A percentile compares a stretch with the other conserved stretches of the same genome.
phyloP scores from a whole-genome alignment of 2,329 filamentous ascomycete species.

The Gyromitra esculenta region DNA sequence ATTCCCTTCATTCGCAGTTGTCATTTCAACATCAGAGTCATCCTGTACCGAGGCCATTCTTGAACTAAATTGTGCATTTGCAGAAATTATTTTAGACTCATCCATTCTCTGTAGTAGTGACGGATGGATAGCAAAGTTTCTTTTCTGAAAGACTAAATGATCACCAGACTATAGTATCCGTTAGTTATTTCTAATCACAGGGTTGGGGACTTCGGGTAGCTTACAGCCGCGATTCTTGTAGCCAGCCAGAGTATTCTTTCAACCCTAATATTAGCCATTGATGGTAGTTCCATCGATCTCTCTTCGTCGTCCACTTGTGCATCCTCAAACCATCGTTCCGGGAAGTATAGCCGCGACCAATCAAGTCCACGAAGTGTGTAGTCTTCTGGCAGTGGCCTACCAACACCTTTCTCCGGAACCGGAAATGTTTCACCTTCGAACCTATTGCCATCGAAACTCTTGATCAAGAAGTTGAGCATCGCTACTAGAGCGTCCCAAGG shows the following conservation, averaged over 20 bases:
- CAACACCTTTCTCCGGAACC: slow-evolving; percentile 62
- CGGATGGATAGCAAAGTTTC: slow-evolving; percentile 62
- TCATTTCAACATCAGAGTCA: slow-evolving; percentile 56
- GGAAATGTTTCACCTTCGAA: slow-evolving; percentile 65
- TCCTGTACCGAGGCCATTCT: slow-evolving; percentile 37
- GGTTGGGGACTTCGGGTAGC: slow-evolving; percentile 21
- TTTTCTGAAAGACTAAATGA: slow-evolving; percentile 65
- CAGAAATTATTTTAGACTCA: slow-evolving; percentile 30
- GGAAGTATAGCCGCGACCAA: slow-evolving; percentile 70
- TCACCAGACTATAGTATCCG: slow-evolving; percentile 56
- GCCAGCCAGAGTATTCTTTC: slow-evolving; percentile 71
- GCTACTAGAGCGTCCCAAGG: slow-evolving; percentile 67
- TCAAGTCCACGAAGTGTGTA: slow-evolving; percentile 72
- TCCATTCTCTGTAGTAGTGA: slow-evolving; percentile 51
- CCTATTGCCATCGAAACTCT: slow-evolving; percentile 54
- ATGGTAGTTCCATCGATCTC: slow-evolving; percentile 70
- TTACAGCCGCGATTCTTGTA: slow-evolving; percentile 61
- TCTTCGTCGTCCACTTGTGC: slow-evolving; percentile 74
- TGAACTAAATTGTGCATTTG: slow-evolving; percentile 21
- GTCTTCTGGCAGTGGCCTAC: slow-evolving; percentile 73
- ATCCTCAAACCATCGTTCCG: slow-evolving; percentile 68
- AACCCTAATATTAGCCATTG: slow-evolving; percentile 68
- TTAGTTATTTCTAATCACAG: slow-evolving; percentile 30
- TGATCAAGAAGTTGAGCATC: slow-evolving; percentile 64
- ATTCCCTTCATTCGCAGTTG: slow-evolving; percentile 47